Base-by-base conservation (phyloP, 2,329 filamentous ascomycete genomes). In the Ceratocystis destructans region DNA sequence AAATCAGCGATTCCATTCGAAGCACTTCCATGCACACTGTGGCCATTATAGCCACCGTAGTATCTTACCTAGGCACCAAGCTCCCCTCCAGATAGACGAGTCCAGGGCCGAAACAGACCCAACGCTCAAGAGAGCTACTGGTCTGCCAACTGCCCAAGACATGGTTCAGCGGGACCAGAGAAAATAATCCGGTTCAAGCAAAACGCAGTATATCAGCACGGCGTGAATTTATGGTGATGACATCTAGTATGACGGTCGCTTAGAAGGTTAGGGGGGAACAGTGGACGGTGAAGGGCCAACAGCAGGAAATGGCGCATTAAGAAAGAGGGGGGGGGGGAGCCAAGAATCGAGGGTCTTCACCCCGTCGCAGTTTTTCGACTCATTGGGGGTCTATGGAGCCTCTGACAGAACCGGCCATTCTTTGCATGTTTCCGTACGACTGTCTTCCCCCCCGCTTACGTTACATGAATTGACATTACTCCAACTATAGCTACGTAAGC, bases 71-170 rank as follows among this genome's bases (percentile, higher is more conserved):
- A 33, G 25, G 1, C 25, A 7, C 25, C 53, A 57, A 22, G 10
- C 25, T 5, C 61, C 17, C 20, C 61, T 63, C 61, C n/a, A 22
- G 25, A 17, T 20, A 44, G 45, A 25, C 37, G 53, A n/a, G 17
- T 50, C 17, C 8, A 31, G 15, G 33, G 41, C 31, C 31, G 61
- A 15, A 20, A 17, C 22, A 48, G 41, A 37, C 25, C 62, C n/a
- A 50, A 65, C 50, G 50, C 20, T 62, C 33, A 64, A 17, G 45
- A 67, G 53, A 17, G 46, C 41, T 15, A 53, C 22, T 64, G 62
- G 61, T 37, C 66, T 50, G 62, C 25, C 66, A 61, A 46, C 8
- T 8, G 41, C 20, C 20, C 46, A 44, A 22, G 53, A 57, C 61
- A 41, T 37, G 25, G 62, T 53, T 48, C 17, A 31, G 15, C 53